Evolutionary conservation across 768 basidiomycete species (phyloP), one percentile per base, ranked within the genome.

Genomic region (Mycena haematopus): DNA sequence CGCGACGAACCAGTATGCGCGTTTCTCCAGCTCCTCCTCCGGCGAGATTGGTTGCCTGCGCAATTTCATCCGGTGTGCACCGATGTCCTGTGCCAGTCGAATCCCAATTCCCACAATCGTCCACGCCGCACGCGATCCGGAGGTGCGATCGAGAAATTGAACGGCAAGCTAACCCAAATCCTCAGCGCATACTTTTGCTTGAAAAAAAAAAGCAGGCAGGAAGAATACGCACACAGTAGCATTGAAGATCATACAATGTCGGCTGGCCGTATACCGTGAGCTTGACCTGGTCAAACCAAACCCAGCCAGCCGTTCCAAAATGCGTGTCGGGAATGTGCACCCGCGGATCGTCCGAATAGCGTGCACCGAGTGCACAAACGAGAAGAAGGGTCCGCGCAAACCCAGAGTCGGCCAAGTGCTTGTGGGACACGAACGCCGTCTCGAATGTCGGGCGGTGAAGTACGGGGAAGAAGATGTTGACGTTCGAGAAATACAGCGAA

Each of bases 291-390:
- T 74, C 73, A 52, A 82, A 79, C 69, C 77, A 85, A 56, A 71
- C 70, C 79, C 80, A 81, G 0, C 81, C 82, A 0, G 77, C 67
- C 17, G 61, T 60, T 19, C 36, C 17, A 0, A 52, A 9, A 17
- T 27, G 11, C 1, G 10, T 27, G 13, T 2, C 47, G 57, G 67
- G 11, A 52, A 61, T 33, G 72, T 29, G 36, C 7, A 84, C 79
- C 2, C 83, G 72, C 0, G 77, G 74, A 68, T 87, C 82, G 45
- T 80, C 72, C 11, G 77, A 71, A 59, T 71, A 83, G n/a, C 82
- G 73, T 0, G 80, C 68, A 11, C 79, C 86, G 55, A 81, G 71
- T 0, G 86, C 86, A 65, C 82, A 84, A 0, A 85, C 74, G 44
- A 82, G 73, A 15, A 86, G 71, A 8, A 85, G 75, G 1, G 77